Base-by-base conservation (phyloP, 164 flowering plant genomes). In the Tinospora cordifolia region DNA sequence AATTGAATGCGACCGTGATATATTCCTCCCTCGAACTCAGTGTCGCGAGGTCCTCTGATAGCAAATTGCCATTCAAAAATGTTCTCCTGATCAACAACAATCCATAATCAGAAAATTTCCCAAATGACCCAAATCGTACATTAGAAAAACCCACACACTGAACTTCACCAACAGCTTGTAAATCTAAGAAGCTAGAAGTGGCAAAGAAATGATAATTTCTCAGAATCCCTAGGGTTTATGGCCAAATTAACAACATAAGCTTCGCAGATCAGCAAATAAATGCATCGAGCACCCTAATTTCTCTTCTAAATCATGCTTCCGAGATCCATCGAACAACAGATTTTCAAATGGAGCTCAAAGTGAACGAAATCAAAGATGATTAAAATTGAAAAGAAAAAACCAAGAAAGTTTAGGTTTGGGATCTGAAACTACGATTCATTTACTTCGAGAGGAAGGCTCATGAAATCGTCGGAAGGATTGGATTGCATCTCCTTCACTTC, bases 11-110 rank as follows among this genome's bases (percentile, higher is more conserved):
- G 71, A 58, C 99, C 99, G 78, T 94, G 99, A 81, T 84, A 94
- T 34, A 94, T 90, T 41, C 99, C 99, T 69, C 99, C 99, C 73
- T 90, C 99, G 75, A 94, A 94, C 71, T 94, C 99, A 14, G 88
- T 78, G 69, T 92, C 97, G 41, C 82, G 7, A 3, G 99, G 97
- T 12, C 99, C 97, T 73, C 89, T 80, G 47, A 94, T 87, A 22
- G 99, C 97, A 78, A 94, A 94, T 74, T 94, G 97, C 97, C 99
- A 94, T 67, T 94, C 99, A 76, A 94, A 94, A 76, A 94, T 94
- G 73, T 94, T 94, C 76, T 94, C 98, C 98, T 92, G 85, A 46
- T 8, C 30, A 30, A 68, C 26, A 66, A 27, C 8, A 60, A 38
- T 5, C 19, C 3, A 25, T 2, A 34, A 44, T 14, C 47, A 44